Evolutionary conservation across 345 rosid species (phyloP), one percentile per base, ranked within the genome.

Genomic region (Rhodomyrtus tomentosa): DNA sequence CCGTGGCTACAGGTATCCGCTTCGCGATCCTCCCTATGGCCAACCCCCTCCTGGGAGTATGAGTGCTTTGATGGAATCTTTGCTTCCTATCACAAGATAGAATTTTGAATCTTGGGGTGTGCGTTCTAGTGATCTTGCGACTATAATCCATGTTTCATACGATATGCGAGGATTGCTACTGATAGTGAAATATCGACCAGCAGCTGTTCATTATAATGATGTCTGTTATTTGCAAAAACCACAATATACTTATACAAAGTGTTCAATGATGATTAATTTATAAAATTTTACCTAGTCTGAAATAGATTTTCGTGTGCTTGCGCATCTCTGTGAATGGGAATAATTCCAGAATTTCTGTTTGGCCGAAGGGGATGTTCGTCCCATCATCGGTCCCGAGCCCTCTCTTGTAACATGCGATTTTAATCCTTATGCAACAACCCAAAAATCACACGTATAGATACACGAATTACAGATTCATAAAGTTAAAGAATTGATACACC

Each of bases 21-120:
- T 91, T 93, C 87, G 48, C 48, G 80, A 85, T 62, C 85, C 92
- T 53, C 89, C 94, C 16, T 72, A 3, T 3, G 29, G 0, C 83
- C 1, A 83, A 62, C 16, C 18, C 16, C 29, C 58, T n/a, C 29
- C n/a, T 48, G 50, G 50, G 50, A 48, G 50, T 48, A 9, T 11
- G 11, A 48, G 10, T 11, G 50, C 50, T 48, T 9, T 48, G 50
- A 48, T 48, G 50, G 10, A 48, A 48, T 9, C 38, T 59, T 59
- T 27, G 3, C 10, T 59, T 59, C 38, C 20, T 59, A 14, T 14
- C 3, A 14, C 7, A 15, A 59, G 40, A 29, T 29, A 7, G 74
- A 29, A 62, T 32, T 29, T 32, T 62, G 74, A 32, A 29, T 32
- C 42, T 56, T 56, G 32, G 68, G 18, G n/a, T 0, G 56, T 58